Evolutionary conservation across 768 basidiomycete genomes (phyloP).

Genomic region (Leccinum subgranulosum): DNA sequence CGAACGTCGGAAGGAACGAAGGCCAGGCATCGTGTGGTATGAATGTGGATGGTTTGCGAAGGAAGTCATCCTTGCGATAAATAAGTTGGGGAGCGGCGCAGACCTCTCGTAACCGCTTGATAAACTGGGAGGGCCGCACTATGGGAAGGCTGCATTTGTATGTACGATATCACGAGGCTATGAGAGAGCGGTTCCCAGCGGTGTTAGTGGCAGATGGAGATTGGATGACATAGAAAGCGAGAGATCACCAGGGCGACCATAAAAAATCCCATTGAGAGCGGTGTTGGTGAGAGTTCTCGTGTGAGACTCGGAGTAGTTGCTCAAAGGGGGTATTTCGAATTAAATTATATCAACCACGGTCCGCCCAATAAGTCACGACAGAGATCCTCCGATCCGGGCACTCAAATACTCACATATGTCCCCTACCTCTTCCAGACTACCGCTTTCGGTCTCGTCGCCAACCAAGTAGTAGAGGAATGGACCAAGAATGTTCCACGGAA

Average conservation of each 20-base stretch:
- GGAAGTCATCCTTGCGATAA: constrained; percentile 36
- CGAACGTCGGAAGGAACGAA: constrained; percentile 34
- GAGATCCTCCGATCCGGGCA: constrained; percentile 82
- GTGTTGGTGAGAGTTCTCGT: too few species aligned
- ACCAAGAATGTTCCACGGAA: constrained; percentile 85
- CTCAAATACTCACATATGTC: too few species aligned
- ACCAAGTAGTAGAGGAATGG: constrained; percentile 66
- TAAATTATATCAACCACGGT: too few species aligned
- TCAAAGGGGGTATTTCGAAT: too few species aligned
- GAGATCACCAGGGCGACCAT: constrained; percentile 29
- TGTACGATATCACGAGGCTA: constrained; percentile 12
- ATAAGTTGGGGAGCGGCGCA: background rate
- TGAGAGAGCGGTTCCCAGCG: constrained; percentile 18
- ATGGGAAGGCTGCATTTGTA: background rate
- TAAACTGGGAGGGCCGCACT: background rate
- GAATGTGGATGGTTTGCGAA: constrained; percentile 40
- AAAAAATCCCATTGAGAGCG: too few species aligned
- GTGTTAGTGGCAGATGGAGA: constrained; percentile 6
- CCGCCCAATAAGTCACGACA: constrained; percentile 39
- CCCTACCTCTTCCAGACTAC: constrained; percentile 90
- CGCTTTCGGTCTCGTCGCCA: constrained; percentile 88
- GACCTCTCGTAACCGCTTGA: background rate
- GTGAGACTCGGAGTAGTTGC: too few species aligned
- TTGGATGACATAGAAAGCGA: constrained; percentile 1
- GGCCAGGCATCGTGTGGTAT: constrained; percentile 3